phyloP scores from a whole-genome alignment of 202 grass and related monocot species.

The Digitaria exilis region DNA sequence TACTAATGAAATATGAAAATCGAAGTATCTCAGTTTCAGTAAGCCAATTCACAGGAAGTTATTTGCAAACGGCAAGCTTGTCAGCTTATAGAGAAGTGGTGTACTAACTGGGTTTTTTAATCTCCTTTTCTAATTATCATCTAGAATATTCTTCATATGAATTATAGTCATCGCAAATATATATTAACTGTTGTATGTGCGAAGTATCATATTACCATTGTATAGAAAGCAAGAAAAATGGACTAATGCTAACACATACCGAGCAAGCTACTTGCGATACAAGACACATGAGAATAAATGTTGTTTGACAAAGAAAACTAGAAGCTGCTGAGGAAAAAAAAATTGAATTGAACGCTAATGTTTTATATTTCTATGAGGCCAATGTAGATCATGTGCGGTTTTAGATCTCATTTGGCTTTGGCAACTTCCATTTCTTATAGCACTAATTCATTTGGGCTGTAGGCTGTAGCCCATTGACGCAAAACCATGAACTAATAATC shows the following conservation, averaged over 20 bases:
- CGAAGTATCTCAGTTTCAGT: not conserved
- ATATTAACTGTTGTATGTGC: not conserved
- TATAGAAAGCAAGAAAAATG: slow-evolving; percentile 3
- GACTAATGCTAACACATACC: not conserved
- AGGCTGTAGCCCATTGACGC: not conserved
- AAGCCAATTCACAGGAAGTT: not conserved
- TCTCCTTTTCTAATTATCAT: not conserved
- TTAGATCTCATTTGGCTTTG: slow-evolving; percentile 6
- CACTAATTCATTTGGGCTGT: not conserved
- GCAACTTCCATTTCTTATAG: not conserved
- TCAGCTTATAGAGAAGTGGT: not conserved
- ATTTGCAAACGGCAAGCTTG: not conserved
- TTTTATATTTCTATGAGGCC: not conserved
- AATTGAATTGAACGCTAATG: slow-evolving; percentile 2
- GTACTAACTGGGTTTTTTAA: not conserved
- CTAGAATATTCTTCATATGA: slow-evolving; percentile 12
- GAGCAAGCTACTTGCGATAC: not conserved
- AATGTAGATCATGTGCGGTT: not conserved
- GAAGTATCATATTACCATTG: not conserved
- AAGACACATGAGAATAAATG: slow-evolving; percentile 17
- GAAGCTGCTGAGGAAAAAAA: not conserved
- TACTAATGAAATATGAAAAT: slow-evolving; percentile 1
- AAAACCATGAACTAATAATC: not conserved
- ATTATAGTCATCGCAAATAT: not conserved
- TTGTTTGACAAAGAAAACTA: not conserved